Percentiles rank a stretch among this genome's conserved stretches.
These are phyloP conservation scores for Psilocybe subaeruginosa DNA, from an alignment of 768 basidiomycete genomes.

Conservation along the genomic window DNA sequence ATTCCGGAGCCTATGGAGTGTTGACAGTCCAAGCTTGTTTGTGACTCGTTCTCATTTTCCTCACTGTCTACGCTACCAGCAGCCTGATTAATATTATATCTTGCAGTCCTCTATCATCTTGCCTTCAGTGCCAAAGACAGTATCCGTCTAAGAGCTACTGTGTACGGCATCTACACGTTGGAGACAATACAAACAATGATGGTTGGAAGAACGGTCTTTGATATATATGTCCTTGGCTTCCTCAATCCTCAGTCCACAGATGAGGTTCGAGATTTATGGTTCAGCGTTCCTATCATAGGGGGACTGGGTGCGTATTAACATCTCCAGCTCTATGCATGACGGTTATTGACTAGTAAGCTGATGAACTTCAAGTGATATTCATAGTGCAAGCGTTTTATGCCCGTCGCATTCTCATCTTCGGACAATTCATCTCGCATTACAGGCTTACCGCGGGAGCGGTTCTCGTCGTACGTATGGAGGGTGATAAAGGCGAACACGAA, in stretches of 20 bases:
- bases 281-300: conserved; percentile 2
- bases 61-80: neutral
- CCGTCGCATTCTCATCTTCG: neutral
- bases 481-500: too few species aligned
- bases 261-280: neutral
- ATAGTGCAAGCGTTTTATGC: neutral
- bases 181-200: conserved; percentile 8
- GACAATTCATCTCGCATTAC: neutral
- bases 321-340: neutral
- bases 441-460: neutral
- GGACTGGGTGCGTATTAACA: neutral
- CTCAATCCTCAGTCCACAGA: neutral
- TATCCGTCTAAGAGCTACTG: neutral
- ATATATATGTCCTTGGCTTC: neutral
- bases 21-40: neutral
- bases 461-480: neutral
- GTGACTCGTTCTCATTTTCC: neutral
- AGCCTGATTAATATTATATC: too few species aligned
- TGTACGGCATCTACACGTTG: conserved; percentile 2
- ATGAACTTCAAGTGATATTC: neutral
- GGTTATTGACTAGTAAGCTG: neutral
- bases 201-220: neutral
- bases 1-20: neutral
- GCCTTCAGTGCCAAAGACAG: conserved; percentile 3
- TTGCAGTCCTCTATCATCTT: conserved; percentile 5